These are phyloP conservation scores for Coniochaeta pulveracea DNA, from an alignment of 2,329 filamentous ascomycete genomes.

Conservation along the genomic window DNA sequence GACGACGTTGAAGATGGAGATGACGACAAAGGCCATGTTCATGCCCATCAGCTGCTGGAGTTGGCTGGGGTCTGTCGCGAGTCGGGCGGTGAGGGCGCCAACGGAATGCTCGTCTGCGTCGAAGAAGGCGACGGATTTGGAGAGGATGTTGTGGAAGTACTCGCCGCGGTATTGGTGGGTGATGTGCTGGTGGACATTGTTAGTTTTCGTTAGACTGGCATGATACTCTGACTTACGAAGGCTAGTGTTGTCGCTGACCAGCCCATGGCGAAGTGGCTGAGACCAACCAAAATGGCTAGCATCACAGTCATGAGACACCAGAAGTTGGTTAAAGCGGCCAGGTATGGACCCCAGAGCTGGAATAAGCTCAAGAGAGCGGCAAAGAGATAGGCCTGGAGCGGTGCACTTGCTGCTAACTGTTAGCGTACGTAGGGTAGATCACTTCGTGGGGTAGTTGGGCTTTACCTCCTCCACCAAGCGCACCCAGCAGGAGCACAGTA, in stretches of 20 bases:
- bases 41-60: conserved; percentile 49
- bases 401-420: conserved; percentile 14
- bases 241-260: conserved; percentile 33
- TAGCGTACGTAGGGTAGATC: neutral
- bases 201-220: neutral
- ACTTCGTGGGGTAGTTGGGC: conserved; percentile 4
- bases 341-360: conserved; percentile 20
- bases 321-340: conserved; percentile 34
- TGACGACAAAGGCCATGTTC: conserved; percentile 51
- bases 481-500: conserved; percentile 31
- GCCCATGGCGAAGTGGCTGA: conserved; percentile 42
- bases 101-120: conserved; percentile 47
- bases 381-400: conserved; percentile 42
- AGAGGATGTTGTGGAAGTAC: conserved; percentile 47
- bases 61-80: conserved; percentile 44
- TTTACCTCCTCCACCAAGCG: conserved; percentile 18
- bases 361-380: conserved; percentile 41
- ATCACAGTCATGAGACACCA: conserved; percentile 56
- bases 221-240: conserved; percentile 14
- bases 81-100: conserved; percentile 44
- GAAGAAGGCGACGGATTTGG: conserved; percentile 48
- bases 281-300: conserved; percentile 38
- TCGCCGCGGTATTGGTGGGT: conserved; percentile 44
- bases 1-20: conserved; percentile 52
- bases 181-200: conserved; percentile 21